These are phyloP conservation scores for Debaryomyces udenii DNA, from an alignment of 1,139 yeast species.

Conservation along the genomic window DNA sequence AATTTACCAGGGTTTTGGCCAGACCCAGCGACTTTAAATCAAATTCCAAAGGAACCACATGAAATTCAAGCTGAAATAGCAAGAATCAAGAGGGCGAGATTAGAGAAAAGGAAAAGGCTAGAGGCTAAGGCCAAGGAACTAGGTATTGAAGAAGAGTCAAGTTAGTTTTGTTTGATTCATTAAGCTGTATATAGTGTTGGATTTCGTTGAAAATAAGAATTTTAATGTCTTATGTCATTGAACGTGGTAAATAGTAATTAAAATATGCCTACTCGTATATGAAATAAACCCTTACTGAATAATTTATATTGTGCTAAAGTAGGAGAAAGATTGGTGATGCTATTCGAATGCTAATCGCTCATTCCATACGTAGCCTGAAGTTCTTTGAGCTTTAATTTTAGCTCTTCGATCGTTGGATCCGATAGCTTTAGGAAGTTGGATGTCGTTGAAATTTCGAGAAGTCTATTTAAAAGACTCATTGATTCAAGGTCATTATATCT, in stretches of 20 bases:
- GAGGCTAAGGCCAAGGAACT: slow-evolving; percentile 72
- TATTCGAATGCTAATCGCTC: neutral
- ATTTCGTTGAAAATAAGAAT: no score
- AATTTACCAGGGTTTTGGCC: slow-evolving; percentile 98
- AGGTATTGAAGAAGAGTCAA: slow-evolving; percentile 50
- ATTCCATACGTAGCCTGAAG: slow-evolving; percentile 19
- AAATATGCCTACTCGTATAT: neutral
- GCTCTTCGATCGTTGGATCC: slow-evolving; percentile 30
- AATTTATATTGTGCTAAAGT: neutral
- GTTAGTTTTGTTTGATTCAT: neutral
- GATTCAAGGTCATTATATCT: slow-evolving; percentile 22
- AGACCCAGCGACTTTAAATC: slow-evolving; percentile 87
- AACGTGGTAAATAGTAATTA: neutral
- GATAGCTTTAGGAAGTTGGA: slow-evolving; percentile 27
- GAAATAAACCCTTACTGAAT: neutral
- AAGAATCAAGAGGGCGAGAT: slow-evolving; percentile 73
- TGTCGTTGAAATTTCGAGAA: slow-evolving; percentile 26
- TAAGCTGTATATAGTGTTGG: no score
- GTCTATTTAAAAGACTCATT: slow-evolving; percentile 21
- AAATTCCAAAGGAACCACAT: slow-evolving; percentile 89
- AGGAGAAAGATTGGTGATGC: no score
- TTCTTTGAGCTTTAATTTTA: slow-evolving; percentile 25
- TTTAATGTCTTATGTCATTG: no score
- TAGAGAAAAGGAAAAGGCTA: slow-evolving; percentile 70
- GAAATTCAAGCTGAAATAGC: slow-evolving; percentile 92